Evolutionary conservation across 2,329 filamentous ascomycete genomes (phyloP).

Genomic region (Sarocladium strictum): DNA sequence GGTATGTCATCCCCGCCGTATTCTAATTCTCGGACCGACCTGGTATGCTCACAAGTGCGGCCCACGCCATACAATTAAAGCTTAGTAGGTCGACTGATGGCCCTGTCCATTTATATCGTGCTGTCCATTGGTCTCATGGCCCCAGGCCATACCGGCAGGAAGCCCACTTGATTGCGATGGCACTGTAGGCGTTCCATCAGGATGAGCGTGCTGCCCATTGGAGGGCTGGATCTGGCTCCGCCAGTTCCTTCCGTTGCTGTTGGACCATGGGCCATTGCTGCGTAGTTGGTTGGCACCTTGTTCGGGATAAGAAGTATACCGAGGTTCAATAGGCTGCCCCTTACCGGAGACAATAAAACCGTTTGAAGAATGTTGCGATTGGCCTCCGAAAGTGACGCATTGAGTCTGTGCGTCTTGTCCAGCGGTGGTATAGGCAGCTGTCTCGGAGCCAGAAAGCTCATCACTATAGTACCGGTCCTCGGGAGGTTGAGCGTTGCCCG

Average conservation of each 20-base stretch:
- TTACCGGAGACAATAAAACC: not conserved
- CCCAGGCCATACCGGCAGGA: not conserved
- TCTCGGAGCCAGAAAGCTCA: not conserved
- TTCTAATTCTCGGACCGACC: too few relatives aligned
- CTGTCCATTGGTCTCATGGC: not conserved
- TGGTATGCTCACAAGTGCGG: too few relatives aligned
- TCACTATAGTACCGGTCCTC: constrained; percentile 16
- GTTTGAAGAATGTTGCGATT: not conserved
- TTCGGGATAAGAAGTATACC: constrained; percentile 5
- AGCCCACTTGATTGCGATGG: not conserved
- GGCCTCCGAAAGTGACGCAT: not conserved
- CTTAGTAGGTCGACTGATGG: not conserved
- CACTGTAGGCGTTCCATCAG: not conserved
- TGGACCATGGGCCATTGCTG: constrained; percentile 4
- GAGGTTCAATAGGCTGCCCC: constrained; percentile 1
- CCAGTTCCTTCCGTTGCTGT: not conserved
- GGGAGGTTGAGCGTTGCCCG: constrained; percentile 56
- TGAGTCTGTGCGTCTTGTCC: not conserved
- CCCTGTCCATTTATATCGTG: not conserved
- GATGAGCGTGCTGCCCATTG: not conserved
- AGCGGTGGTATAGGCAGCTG: not conserved
- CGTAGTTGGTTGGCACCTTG: constrained; percentile 5
- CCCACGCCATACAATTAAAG: too few relatives aligned
- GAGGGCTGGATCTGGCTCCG: not conserved
- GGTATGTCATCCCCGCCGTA: too few relatives aligned